Evolutionary conservation across 345 rosid species (phyloP).

Genomic region (Salix arbutifolia): DNA sequence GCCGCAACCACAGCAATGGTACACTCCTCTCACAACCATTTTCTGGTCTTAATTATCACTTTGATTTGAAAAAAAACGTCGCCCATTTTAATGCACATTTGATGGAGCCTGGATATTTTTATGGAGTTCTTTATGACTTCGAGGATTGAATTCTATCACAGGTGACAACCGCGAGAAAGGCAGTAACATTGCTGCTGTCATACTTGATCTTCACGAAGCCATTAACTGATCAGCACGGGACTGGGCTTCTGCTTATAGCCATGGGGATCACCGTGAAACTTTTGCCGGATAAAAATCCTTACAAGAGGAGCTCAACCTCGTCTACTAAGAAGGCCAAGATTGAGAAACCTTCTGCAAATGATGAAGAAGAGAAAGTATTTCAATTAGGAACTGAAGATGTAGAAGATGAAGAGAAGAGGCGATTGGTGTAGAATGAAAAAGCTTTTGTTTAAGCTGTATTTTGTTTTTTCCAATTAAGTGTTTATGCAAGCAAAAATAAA

Average conservation of each 20-base stretch:
- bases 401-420: constrained; percentile 34
- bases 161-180: constrained; percentile 66
- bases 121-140: neutral
- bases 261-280: constrained; percentile 75
- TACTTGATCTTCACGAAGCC: constrained; percentile 90
- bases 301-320: constrained; percentile 13
- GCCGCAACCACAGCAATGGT: constrained; percentile 98
- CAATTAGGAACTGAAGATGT: constrained; percentile 9
- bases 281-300: constrained; percentile 33
- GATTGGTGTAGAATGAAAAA: constrained; percentile 23
- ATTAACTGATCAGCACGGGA: constrained; percentile 71
- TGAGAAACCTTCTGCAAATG: constrained; percentile 1
- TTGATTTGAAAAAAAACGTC: no score
- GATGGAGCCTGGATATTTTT: neutral
- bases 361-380: neutral
- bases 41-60: neutral
- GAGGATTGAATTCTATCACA: constrained; percentile 8
- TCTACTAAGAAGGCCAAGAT: neutral
- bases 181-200: constrained; percentile 71
- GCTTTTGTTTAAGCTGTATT: no score
- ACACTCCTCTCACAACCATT: constrained; percentile 5
- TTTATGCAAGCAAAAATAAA: no score
- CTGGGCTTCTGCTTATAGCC: constrained; percentile 62
- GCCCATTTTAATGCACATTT: neutral
- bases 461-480: no score